phyloP scores from a whole-genome alignment of 495 filamentous ascomycete genomes.

The Tuber umbilicatum region DNA sequence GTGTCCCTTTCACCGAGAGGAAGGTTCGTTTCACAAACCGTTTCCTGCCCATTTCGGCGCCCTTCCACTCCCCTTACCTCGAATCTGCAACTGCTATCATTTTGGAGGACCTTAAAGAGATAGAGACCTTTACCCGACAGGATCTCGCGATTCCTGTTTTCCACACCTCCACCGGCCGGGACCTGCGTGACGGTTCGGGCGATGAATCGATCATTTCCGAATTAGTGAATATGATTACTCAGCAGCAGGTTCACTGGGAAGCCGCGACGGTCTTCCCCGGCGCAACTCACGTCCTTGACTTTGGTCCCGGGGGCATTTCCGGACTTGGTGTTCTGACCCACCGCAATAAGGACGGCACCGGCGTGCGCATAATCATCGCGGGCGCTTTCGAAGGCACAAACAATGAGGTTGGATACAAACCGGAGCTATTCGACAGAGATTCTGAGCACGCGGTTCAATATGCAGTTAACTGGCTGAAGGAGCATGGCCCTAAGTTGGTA shows the following conservation, averaged over 20 bases:
- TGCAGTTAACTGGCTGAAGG: conserved; percentile 96
- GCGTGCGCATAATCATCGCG: conserved; percentile 88
- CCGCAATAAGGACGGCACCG: conserved; percentile 95
- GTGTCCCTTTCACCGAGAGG: conserved; percentile 86
- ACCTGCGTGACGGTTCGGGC: conserved; percentile 58
- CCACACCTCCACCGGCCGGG: conserved; percentile 76
- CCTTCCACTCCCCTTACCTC: conserved; percentile 95
- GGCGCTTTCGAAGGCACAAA: conserved; percentile 86
- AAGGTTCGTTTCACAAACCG: conserved; percentile 95
- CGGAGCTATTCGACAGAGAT: conserved; percentile 93
- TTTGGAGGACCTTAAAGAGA: conserved; percentile 74
- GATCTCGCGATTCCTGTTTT: conserved; percentile 74
- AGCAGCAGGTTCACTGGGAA: conserved; percentile 89
- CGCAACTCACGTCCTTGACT: conserved; percentile 91
- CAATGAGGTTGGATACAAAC: conserved; percentile 87
- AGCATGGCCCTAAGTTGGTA: conserved; percentile 80
- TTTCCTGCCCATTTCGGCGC: conserved; percentile 94
- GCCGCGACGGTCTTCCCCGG: conserved; percentile 78
- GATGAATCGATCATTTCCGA: conserved; percentile 63
- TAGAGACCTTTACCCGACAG: conserved; percentile 58
- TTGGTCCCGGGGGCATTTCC: conserved; percentile 92
- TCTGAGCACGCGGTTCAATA: conserved; percentile 87
- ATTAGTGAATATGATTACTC: conserved; percentile 86
- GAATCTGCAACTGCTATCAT: conserved; percentile 70
- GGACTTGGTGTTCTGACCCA: conserved; percentile 95